These are phyloP conservation scores for Cordyceps pruinosa DNA, from an alignment of 2,329 filamentous ascomycete species.

Conservation along the genomic window DNA sequence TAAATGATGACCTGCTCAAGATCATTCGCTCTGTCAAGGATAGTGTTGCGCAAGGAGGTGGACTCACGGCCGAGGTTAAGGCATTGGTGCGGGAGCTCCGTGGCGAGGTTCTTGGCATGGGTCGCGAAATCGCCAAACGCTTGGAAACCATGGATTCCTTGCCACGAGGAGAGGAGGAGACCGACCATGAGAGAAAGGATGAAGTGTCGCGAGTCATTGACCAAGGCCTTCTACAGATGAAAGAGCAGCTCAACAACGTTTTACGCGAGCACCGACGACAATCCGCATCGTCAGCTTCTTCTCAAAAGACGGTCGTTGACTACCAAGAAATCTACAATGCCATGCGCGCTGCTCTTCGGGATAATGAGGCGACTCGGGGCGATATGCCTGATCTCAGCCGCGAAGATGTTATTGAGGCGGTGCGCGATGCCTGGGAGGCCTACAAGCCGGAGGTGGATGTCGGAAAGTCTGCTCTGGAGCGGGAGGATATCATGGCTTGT, in stretches of 20 bases:
- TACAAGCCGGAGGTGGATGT: constrained; percentile 92
- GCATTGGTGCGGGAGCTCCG: constrained; percentile 81
- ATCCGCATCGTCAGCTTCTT: constrained; percentile 56
- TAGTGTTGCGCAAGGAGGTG: constrained; percentile 80
- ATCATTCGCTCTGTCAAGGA: constrained; percentile 84
- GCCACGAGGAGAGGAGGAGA: constrained; percentile 36
- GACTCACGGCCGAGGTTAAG: constrained; percentile 87
- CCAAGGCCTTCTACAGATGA: constrained; percentile 73
- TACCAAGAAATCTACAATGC: constrained; percentile 82
- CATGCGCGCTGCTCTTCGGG: constrained; percentile 66
- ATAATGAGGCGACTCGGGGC: constrained; percentile 43
- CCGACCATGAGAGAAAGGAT: constrained; percentile 51
- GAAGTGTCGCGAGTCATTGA: constrained; percentile 73
- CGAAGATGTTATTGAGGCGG: constrained; percentile 79
- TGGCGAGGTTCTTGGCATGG: constrained; percentile 91
- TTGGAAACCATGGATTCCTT: constrained; percentile 58
- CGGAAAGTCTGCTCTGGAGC: constrained; percentile 81
- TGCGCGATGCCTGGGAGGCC: constrained; percentile 85
- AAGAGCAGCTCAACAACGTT: constrained; percentile 73
- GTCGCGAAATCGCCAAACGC: constrained; percentile 78
- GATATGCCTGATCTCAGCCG: constrained; percentile 49
- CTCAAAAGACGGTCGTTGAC: constrained; percentile 57
- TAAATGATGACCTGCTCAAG: constrained; percentile 74
- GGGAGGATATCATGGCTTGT: constrained; percentile 82
- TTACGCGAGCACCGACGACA: constrained; percentile 68